These are phyloP conservation scores for Cryptococcus neoformans DNA, from an alignment of 1,284 basidiomycete genomes.

Conservation along the genomic window DNA sequence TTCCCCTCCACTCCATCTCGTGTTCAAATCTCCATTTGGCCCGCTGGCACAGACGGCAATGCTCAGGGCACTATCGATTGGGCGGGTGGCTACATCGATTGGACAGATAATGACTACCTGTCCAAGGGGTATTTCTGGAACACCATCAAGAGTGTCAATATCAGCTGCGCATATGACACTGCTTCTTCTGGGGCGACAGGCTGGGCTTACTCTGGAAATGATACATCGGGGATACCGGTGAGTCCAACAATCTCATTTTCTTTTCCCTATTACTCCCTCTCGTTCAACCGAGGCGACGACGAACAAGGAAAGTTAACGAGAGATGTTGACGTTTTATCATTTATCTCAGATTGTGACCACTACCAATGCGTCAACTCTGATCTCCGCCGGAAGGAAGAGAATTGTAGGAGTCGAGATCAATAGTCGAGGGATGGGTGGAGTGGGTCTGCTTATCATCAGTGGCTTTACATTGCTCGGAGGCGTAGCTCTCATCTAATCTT, in stretches of 20 bases:
- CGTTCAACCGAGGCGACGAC: neutral
- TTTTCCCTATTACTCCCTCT: neutral
- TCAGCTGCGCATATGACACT: conserved; percentile 26
- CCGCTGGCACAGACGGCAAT: conserved; percentile 62
- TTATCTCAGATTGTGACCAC: conserved; percentile 4
- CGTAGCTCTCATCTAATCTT: neutral
- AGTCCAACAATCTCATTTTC: conserved; percentile 5
- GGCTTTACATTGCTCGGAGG: neutral
- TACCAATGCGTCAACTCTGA: conserved; percentile 11
- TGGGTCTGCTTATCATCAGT: neutral
- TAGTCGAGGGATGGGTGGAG: neutral
- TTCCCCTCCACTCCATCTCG: conserved; percentile 74
- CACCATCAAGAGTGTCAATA: conserved; percentile 31
- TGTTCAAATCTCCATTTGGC: conserved; percentile 76
- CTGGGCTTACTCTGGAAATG: conserved; percentile 33
- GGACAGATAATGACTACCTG: conserved; percentile 67
- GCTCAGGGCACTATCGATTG: conserved; percentile 68
- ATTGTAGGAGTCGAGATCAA: neutral
- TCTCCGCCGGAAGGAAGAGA: neutral
- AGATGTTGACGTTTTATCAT: neutral
- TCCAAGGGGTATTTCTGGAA: conserved; percentile 48
- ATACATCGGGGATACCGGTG: conserved; percentile 22
- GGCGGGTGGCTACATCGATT: conserved; percentile 76
- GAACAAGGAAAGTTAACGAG: neutral
- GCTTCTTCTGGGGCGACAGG: conserved; percentile 20